Evolutionary conservation across 768 basidiomycete genomes (phyloP), one percentile per base, ranked within the genome.

Genomic region (Auricularia sp.): DNA sequence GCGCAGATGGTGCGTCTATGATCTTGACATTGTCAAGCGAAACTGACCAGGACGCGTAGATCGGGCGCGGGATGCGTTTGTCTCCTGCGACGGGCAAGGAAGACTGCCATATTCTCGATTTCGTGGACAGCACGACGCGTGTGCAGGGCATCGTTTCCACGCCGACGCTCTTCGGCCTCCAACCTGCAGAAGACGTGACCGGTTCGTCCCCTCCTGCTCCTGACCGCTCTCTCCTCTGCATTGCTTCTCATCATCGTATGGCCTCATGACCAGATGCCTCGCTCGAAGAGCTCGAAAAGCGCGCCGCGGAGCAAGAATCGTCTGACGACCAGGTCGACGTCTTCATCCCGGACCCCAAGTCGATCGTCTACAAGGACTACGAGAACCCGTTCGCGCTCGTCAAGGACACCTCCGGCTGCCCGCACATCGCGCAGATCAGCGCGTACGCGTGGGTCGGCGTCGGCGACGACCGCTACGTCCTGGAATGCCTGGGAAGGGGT

Each of bases 71-170:
- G 33, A 90, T 98, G 84, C 81, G 95, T 66, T 81, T 90, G 36
- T 94, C 91, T 2, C 89, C 91, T 8, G 72, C 72, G 7, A 93
- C 90, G 0, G 89, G 86, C 62, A 98, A 98, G 74, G 68, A 73
- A 56, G 85, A 96, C 71, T 98, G 95, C 73, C 85, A 82, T 13
- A 85, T 98, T 65, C 90, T 98, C 67, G 95, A 98, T 72, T 89
- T 97, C 67, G 92, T 94, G 16, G 93, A 95, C 71, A 88, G 84
- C 45, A 78, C 83, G 24, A 78, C 77, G 44, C 82, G 88, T 8
- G 83, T 92, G 3, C 73, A 82, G 7, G 92, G 92, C 11, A 78
- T 94, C 34, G 77, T 94, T 33, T 90, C 86, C 16, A 81, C 83
- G 11, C 94, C 95, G 0, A 92, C 89, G 6, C 76, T 98, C 11